A percentile compares a stretch with the other conserved stretches of the same genome.
Evolutionary conservation across 352 stramenopile species (phyloP).

Genomic region (Pythium angustatum): DNA sequence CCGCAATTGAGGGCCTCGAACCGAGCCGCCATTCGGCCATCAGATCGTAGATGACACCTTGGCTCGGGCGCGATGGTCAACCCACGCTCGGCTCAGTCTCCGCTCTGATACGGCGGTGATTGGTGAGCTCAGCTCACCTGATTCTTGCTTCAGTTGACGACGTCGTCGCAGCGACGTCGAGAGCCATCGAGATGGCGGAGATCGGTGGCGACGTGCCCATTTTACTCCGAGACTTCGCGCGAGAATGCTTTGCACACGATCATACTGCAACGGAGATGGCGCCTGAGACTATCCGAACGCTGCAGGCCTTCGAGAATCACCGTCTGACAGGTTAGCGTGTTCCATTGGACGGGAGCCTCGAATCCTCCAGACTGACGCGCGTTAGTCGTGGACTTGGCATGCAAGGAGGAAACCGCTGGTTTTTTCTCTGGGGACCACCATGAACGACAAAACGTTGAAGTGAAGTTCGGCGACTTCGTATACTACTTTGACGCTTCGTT

Average conservation of each 20-base stretch:
- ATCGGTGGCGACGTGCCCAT: constrained; percentile 18
- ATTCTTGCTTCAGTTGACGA: too few relatives aligned
- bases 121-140: not conserved
- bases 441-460: constrained; percentile 61
- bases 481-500: constrained; percentile 62
- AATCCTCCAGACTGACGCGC: not conserved
- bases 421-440: constrained; percentile 67
- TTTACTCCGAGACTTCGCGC: constrained; percentile 18
- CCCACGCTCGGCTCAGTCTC: too few relatives aligned
- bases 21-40: constrained; percentile 11
- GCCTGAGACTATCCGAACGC: not conserved
- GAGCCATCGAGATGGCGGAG: not conserved
- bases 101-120: not conserved
- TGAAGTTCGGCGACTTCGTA: constrained; percentile 85
- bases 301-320: constrained; percentile 19
- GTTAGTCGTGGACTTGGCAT: constrained; percentile 79
- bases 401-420: constrained; percentile 43
- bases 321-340: constrained; percentile 26
- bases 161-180: too few relatives aligned
- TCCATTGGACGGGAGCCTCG: not conserved
- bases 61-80: too few relatives aligned
- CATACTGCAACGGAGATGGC: not conserved
- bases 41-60: not conserved
- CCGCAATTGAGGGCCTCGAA: not conserved
- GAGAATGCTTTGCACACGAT: constrained; percentile 9